Percentiles rank a stretch among this genome's conserved stretches.
Evolutionary conservation across 176 grass and related monocot genomes (phyloP).

Genomic region (Secale cereale): DNA sequence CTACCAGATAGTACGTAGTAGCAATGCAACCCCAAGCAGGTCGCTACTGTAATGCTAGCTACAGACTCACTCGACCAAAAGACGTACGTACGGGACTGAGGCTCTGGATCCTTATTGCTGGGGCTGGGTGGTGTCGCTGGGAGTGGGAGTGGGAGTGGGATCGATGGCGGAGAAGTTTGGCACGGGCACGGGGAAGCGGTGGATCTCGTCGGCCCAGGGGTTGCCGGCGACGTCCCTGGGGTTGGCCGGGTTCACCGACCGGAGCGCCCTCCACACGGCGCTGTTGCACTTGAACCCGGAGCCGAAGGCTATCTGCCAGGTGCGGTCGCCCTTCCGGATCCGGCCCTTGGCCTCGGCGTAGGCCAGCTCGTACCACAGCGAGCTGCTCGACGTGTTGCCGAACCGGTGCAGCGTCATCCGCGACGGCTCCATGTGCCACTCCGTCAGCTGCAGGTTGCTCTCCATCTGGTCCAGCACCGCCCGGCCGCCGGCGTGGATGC

Average conservation of each 20-base stretch:
- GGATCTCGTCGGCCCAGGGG: conserved; percentile 44
- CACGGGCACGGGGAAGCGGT: conserved; percentile 40
- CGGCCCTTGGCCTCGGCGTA: conserved; percentile 60
- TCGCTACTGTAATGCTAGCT: no score
- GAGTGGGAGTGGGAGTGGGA: neutral
- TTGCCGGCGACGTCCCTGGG: conserved; percentile 20
- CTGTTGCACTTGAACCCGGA: conserved; percentile 77
- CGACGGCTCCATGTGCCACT: conserved; percentile 75
- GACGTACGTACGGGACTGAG: no score
- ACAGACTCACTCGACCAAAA: no score
- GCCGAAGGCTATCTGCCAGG: conserved; percentile 63
- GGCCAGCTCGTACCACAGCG: conserved; percentile 68
- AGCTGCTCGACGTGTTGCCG: conserved; percentile 77
- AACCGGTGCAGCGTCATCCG: conserved; percentile 67
- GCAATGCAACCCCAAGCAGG: no score
- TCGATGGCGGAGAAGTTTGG: conserved; percentile 35
- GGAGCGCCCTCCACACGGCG: conserved; percentile 63
- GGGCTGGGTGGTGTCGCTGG: no score
- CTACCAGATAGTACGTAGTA: no score
- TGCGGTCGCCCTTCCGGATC: conserved; percentile 56
- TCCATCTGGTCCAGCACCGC: conserved; percentile 65
- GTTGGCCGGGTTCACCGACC: conserved; percentile 37
- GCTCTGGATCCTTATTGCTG: neutral
- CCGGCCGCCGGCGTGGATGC: conserved; percentile 60
- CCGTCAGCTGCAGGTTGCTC: conserved; percentile 41